A percentile compares a stretch with the other conserved stretches of the same genome.
Conservation (phyloP, 257 asterid genomes). For the Plantago ovata region DNA sequence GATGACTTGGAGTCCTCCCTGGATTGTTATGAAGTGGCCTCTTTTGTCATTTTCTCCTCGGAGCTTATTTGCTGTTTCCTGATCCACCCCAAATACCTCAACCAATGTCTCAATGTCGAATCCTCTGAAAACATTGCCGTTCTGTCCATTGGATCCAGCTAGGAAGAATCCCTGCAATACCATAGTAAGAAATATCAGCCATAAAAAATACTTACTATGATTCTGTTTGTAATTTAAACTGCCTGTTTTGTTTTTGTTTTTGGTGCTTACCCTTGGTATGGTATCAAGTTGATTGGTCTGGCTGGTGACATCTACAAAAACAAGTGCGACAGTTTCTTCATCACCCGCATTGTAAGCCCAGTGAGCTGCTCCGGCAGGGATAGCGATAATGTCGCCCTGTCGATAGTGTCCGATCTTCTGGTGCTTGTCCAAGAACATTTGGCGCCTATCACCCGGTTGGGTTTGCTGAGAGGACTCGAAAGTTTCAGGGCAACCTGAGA, state of each 20-base stretch:
- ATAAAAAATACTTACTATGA: no score
- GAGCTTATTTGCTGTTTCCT: conserved; percentile 43
- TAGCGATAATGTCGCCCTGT: conserved; percentile 49
- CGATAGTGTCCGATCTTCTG: conserved; percentile 38
- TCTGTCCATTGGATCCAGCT: conserved; percentile 39
- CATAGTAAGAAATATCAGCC: neutral
- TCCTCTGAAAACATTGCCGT: conserved; percentile 39
- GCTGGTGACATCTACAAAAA: conserved; percentile 34
- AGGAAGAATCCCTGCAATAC: conserved; percentile 48
- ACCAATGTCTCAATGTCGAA: conserved; percentile 22
- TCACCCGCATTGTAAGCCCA: conserved; percentile 66
- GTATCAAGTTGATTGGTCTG: conserved; percentile 56
- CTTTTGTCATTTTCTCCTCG: conserved; percentile 38
- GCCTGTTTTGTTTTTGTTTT: no score
- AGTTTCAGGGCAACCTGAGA: conserved; percentile 72
- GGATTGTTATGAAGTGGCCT: conserved; percentile 30
- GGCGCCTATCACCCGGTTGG: conserved; percentile 15
- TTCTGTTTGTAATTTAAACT: no score
- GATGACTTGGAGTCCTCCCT: conserved; percentile 38
- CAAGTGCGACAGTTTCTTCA: conserved; percentile 39
- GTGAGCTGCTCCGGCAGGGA: conserved; percentile 55
- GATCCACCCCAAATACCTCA: conserved; percentile 33
- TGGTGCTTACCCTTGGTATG: conserved; percentile 39
- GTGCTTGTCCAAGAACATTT: conserved; percentile 37
- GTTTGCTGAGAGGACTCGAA: conserved; percentile 41